Percentiles rank a stretch among this genome's conserved stretches.
phyloP scores from a whole-genome alignment of 495 filamentous ascomycete genomes.

The Oleoguttula mirabilis region DNA sequence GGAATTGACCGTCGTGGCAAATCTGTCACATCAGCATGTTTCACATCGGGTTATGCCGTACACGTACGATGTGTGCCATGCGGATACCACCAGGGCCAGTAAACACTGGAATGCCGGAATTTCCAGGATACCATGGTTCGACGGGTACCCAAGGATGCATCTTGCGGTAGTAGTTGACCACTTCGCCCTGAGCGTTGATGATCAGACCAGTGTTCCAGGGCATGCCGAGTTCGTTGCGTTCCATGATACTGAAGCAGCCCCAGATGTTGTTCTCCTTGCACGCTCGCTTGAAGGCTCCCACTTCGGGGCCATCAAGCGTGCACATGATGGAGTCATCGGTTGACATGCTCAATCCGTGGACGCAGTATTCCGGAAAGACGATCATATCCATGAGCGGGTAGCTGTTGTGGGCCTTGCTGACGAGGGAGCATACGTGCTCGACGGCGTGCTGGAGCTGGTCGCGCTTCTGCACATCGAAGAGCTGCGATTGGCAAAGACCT shows the following conservation, averaged over 20 bases:
- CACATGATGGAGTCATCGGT: slow-evolving; percentile 16
- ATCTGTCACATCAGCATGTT: too few relatives aligned
- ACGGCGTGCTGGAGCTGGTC: slow-evolving; percentile 7
- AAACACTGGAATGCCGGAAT: slow-evolving; percentile 12
- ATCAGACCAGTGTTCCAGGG: slow-evolving; percentile 17
- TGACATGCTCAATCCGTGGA: slow-evolving; percentile 17
- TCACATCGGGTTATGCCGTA: too few relatives aligned
- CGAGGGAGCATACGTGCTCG: slow-evolving; percentile 12
- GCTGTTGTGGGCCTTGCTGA: slow-evolving; percentile 6
- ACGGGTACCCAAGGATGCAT: slow-evolving; percentile 20
- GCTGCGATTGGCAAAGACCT: slow-evolving; percentile 17
- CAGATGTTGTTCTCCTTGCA: slow-evolving; percentile 16
- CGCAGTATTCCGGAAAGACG: slow-evolving; percentile 20
- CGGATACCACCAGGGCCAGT: slow-evolving; percentile 9
- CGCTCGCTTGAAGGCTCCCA: slow-evolving; percentile 13
- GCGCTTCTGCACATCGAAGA: slow-evolving; percentile 12
- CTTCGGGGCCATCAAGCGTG: slow-evolving; percentile 16
- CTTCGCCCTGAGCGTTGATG: slow-evolving; percentile 13
- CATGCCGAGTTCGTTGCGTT: slow-evolving; percentile 14
- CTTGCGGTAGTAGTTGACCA: slow-evolving; percentile 20
- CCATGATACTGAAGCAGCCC: slow-evolving; percentile 22
- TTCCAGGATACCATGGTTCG: slow-evolving; percentile 21
- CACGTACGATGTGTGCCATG: slow-evolving; percentile 19
- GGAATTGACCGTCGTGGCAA: slow-evolving; percentile 20
- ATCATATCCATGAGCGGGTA: slow-evolving; percentile 18